Evolutionary conservation across 2,329 filamentous ascomycete genomes (phyloP).

Genomic region (Ophiostoma pallidulum): DNA sequence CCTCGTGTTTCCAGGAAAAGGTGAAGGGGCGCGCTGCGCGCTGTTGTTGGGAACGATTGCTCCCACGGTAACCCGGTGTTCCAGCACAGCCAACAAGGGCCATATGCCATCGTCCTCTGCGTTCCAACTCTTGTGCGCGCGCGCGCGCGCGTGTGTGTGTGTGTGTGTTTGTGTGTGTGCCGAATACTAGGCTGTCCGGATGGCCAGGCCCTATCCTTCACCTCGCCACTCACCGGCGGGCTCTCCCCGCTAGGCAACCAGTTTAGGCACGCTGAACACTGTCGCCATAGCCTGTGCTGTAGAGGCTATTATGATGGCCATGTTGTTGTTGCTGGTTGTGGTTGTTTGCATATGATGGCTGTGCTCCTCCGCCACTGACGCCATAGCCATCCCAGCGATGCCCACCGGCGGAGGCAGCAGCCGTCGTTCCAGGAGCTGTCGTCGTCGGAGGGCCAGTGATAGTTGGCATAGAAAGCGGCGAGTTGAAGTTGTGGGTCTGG

Average conservation of each 20-base stretch:
- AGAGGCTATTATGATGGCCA: constrained; percentile 14
- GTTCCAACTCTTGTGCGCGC: background rate
- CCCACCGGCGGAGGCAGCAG: background rate
- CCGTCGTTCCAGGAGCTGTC: background rate
- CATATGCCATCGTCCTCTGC: background rate
- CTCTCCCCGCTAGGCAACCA: background rate
- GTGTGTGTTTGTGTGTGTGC: no score
- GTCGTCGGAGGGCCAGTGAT: background rate
- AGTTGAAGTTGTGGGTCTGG: constrained; percentile 15
- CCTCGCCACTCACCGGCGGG: background rate
- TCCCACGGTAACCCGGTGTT: no score
- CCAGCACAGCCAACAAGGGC: background rate
- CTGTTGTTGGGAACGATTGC: background rate
- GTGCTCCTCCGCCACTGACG: background rate
- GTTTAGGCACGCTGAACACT: constrained; percentile 14
- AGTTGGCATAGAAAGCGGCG: constrained; percentile 12
- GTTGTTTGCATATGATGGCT: constrained; percentile 5
- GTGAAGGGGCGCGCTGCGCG: background rate
- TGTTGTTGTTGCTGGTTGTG: constrained; percentile 13
- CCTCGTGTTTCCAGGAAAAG: background rate
- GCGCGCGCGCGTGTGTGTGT: no score
- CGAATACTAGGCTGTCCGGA: no score
- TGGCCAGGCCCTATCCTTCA: background rate
- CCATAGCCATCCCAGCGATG: constrained; percentile 17
- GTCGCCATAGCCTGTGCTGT: constrained; percentile 15